Evolutionary conservation across 23 red algal species (phyloP), one percentile per base, ranked within the genome.

Genomic region (Gracilaria vermiculophylla): DNA sequence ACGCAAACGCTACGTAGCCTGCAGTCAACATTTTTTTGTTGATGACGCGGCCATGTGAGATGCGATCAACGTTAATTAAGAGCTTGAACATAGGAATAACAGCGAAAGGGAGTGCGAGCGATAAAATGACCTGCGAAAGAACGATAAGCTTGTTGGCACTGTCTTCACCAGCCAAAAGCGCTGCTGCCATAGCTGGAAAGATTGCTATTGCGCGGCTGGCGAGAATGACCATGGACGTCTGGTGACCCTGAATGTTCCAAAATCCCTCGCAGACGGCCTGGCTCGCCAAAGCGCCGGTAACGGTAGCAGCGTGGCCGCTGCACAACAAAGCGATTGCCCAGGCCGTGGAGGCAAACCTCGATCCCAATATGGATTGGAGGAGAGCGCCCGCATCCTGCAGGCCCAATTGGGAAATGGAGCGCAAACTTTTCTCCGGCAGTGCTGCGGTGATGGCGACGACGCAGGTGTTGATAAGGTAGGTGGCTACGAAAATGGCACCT

Each of bases 191-290:
- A 34, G 89, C 87, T 10, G 95, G 95, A 15, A 98, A 33, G 19
- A 98, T 93, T 0, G 95, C 95, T 9, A 86, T 21, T 2, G 80
- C 80, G 15, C 95, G 83, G 28, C 76, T 89, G n/a, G 82, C 66
- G 16, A 98, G 35, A 9, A 88, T 53, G 23, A 93, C 44, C 7
- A 67, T 31, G 37, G 29, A 29, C 2, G 47, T 19, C 35, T 36
- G 39, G 3, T 21, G 50, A 20, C 51, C 77, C 21, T 39, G 29
- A 33, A 82, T 60, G 8, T 61, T 65, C 62, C 94, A 58, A 77
- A 98, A 98, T n/a, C 95, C 95, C 58, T 98, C 95, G 77, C 89
- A 90, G 7, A 98, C 91, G 15, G 70, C 89, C 69, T 94, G 91
- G 17, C 95, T 92, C 29, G 95, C 95, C 62, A 94, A 39, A 1